Evolutionary conservation across 305 asterid species (phyloP).

Genomic region (Fraxinus sp.): DNA sequence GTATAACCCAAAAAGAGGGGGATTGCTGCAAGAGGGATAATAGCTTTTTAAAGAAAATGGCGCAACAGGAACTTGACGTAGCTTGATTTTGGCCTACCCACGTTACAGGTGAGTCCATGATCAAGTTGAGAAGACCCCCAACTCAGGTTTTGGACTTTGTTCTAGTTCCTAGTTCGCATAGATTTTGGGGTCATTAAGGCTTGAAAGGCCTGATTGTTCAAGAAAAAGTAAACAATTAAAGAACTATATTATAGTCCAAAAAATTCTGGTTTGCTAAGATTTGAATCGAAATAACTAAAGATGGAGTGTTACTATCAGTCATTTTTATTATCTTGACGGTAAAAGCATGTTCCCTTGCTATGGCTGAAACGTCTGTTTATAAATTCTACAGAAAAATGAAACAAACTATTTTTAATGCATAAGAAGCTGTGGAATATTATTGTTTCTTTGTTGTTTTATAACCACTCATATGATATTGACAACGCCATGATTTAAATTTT

Average conservation of each 20-base stretch:
- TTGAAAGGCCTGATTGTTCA: neutral
- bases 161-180: neutral
- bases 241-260: neutral
- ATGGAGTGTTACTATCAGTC: neutral
- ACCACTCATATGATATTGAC: neutral
- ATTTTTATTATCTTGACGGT: neutral
- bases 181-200: neutral
- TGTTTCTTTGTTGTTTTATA: neutral
- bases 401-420: neutral
- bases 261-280: neutral
- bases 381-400: neutral
- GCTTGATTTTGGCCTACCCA: neutral
- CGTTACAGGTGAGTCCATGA: neutral
- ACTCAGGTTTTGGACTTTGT: neutral
- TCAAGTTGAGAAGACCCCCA: neutral
- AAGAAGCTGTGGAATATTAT: neutral
- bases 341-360: neutral
- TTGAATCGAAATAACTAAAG: neutral
- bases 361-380: neutral
- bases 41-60: neutral
- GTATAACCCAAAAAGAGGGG: neutral
- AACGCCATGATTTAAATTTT: neutral
- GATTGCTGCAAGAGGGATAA: neutral
- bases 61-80: neutral
- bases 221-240: neutral